Evolutionary conservation across 352 stramenopile species (phyloP).

Genomic region (Phytophthora nicotianae): DNA sequence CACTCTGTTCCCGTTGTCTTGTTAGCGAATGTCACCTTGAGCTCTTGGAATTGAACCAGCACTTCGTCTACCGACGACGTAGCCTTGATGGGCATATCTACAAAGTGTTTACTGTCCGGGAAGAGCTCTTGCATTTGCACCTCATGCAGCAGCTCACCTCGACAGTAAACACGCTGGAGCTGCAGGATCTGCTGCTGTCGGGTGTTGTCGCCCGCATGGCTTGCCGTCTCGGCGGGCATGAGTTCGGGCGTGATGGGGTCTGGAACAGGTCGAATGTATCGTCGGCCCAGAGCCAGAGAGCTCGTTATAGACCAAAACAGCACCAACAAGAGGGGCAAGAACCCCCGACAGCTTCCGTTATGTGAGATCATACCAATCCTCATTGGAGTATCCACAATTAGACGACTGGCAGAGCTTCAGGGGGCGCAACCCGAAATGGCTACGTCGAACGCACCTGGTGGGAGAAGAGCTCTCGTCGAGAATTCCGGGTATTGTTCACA

Average conservation of each 20-base stretch:
- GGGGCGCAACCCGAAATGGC: not conserved
- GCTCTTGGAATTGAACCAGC: constrained; percentile 36
- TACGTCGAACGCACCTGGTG: not conserved
- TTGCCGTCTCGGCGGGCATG: constrained; percentile 17
- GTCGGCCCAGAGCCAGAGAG: constrained; percentile 19
- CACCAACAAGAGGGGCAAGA: constrained; percentile 12
- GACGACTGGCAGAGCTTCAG: constrained; percentile 13
- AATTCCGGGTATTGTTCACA: constrained; percentile 1
- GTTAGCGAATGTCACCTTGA: constrained; percentile 10
- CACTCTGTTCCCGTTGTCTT: constrained; percentile 16
- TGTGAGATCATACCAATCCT: constrained; percentile 25
- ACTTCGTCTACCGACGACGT: constrained; percentile 41
- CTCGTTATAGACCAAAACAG: constrained; percentile 13
- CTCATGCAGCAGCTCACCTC: constrained; percentile 56
- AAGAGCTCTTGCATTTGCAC: constrained; percentile 75
- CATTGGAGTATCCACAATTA: constrained; percentile 4
- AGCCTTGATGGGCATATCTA: constrained; percentile 86
- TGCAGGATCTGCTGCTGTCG: constrained; percentile 27
- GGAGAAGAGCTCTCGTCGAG: not conserved
- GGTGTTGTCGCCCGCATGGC: constrained; percentile 5
- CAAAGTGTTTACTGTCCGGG: constrained; percentile 89
- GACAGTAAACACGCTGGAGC: constrained; percentile 55
- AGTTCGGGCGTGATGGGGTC: not conserved
- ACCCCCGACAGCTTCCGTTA: not conserved
- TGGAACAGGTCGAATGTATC: constrained; percentile 16